These are phyloP conservation scores for Metarhizium guizhouense DNA, from an alignment of 2,329 filamentous ascomycete species.

Conservation along the genomic window DNA sequence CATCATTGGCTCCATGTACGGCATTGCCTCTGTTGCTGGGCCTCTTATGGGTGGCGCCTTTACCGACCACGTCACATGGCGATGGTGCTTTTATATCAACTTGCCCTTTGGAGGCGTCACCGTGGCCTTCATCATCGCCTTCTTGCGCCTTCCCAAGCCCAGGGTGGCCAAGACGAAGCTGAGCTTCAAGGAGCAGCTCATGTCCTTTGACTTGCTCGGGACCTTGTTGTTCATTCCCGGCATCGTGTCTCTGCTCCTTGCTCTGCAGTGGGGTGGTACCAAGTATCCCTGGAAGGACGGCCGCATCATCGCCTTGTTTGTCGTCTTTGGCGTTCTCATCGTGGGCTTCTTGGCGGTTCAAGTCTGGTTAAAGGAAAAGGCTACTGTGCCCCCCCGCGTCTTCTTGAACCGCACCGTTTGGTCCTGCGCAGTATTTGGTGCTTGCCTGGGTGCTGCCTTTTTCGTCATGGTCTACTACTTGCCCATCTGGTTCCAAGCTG, in stretches of 20 bases:
- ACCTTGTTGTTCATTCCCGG: constrained; percentile 23
- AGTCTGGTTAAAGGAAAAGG: constrained; percentile 16
- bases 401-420: constrained; percentile 16
- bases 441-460: constrained; percentile 10
- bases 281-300: constrained; percentile 18
- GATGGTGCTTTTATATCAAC: constrained; percentile 34
- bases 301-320: constrained; percentile 7
- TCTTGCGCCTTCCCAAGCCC: constrained; percentile 6
- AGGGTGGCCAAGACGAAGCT: constrained; percentile 10
- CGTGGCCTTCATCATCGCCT: constrained; percentile 20
- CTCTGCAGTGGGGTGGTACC: constrained; percentile 40
- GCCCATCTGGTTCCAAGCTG: constrained; percentile 36
- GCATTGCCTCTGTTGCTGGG: constrained; percentile 30
- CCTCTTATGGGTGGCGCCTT: constrained; percentile 26
- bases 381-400: constrained; percentile 7
- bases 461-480: constrained; percentile 12
- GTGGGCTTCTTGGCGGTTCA: constrained; percentile 24
- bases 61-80: constrained; percentile 26
- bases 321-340: constrained; percentile 7
- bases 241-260: constrained; percentile 37
- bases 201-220: constrained; percentile 15
- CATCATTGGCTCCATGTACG: constrained; percentile 31
- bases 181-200: constrained; percentile 1
- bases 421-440: constrained; percentile 15
- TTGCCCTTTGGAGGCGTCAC: constrained; percentile 28